Base-by-base conservation (phyloP, 2,329 filamentous ascomycete genomes). In the Tolypocladium sp. region DNA sequence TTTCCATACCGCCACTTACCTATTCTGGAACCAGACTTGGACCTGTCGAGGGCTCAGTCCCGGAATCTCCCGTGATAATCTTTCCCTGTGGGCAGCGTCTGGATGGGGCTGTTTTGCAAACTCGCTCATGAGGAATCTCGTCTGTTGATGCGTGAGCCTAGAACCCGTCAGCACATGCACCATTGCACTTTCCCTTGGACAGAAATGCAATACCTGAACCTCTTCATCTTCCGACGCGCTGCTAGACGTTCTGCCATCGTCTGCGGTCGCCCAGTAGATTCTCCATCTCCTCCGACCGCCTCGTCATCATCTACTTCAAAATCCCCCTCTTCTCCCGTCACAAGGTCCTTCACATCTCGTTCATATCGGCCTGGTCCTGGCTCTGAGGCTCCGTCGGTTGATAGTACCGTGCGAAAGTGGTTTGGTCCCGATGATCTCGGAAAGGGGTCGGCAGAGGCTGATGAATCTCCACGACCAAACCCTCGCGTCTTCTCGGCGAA, bases 21-120 rank as follows among this genome's bases (percentile, higher is more conserved):
- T 85, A 75, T 97, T 97, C 74, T 97, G 92, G 75, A 97, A 97
- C 93, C 92, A 97, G 56, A 97, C 92, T 73, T 97, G 92, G 30
- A 97, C 93, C 71, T 97, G 92, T 62, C 92, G 85, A 42, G 92
- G 91, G 67, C 90, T 96, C 55, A 97, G 76, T 1, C 92, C 93
- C 38, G 93, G 92, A 53, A 97, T 97, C 71, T 97, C 91, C 63
- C 89, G 81, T 4, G 92, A 93, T 42, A 97, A 79, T 54, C 91
- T 83, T 71, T 96, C 92, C 63, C 92, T 83, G 72, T 96, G 92
- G 54, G 90, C 90, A 46, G 92, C 92, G 75, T 97, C 92, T 9
- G 92, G 92, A 71, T 97, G 92, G 30, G 92, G 91, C 71, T 97
- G 92, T 67, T 94, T 92, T 59, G 92, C 90, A 69, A 97, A 97